Percentiles rank a stretch among this genome's conserved stretches.
These are phyloP conservation scores for Podaxis mareebaensis DNA, from an alignment of 768 basidiomycete genomes.

Conservation along the genomic window DNA sequence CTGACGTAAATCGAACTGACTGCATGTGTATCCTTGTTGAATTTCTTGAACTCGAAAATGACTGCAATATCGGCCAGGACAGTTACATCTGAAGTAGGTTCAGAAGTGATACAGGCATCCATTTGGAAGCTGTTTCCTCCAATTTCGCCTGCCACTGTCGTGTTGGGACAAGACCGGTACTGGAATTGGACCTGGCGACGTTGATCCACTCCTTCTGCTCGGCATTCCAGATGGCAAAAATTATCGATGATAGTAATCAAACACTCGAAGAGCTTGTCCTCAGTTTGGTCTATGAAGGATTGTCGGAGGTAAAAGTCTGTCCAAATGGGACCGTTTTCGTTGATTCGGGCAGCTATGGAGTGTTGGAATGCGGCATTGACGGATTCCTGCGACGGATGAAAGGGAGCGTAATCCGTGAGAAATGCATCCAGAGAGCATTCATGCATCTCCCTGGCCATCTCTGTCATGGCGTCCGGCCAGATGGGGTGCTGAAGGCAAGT, in stretches of 20 bases:
- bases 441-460: too few relatives aligned
- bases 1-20: not conserved
- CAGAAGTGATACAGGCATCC: slow-evolving; percentile 20
- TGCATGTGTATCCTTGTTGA: not conserved
- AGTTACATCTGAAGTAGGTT: not conserved
- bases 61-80: slow-evolving; percentile 14
- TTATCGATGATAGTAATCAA: not conserved
- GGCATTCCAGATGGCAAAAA: not conserved
- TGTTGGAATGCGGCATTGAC: not conserved
- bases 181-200: not conserved
- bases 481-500: not conserved
- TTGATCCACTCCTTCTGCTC: not conserved
- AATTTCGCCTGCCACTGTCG: slow-evolving; percentile 11
- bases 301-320: not conserved
- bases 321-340: not conserved
- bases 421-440: not conserved
- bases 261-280: not conserved
- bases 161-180: not conserved
- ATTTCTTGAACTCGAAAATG: slow-evolving; percentile 19
- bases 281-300: not conserved
- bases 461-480: not conserved
- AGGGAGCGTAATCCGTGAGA: not conserved
- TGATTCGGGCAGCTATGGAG: not conserved
- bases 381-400: not conserved
- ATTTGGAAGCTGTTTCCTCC: slow-evolving; percentile 16